phyloP scores from a whole-genome alignment of 2,329 filamentous ascomycete genomes.

The Nannizziopsis arthrosporioides region DNA sequence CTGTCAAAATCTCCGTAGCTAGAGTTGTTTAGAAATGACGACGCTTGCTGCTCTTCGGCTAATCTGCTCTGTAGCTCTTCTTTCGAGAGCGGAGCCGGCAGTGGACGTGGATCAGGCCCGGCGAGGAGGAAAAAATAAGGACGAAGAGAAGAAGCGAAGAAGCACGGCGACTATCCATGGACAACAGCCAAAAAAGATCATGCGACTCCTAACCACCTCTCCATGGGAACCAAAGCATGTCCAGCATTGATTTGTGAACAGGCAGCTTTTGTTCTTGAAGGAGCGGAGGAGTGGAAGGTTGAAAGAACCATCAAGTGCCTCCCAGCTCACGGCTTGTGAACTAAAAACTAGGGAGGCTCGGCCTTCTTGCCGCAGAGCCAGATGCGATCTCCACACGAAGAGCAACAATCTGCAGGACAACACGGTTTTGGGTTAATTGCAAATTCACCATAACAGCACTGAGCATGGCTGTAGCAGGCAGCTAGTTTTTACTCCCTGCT shows the following conservation, averaged over 20 bases:
- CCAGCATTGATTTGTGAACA: conserved; percentile 10
- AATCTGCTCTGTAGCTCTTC: conserved; percentile 39
- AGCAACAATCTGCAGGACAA: neutral
- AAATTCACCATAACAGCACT: neutral
- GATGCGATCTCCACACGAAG: neutral
- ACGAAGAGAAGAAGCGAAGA: conserved; percentile 36
- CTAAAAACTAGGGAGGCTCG: neutral
- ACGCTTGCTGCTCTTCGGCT: conserved; percentile 40
- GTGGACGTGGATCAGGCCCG: conserved; percentile 36
- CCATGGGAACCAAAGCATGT: conserved; percentile 10
- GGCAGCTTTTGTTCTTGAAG: neutral
- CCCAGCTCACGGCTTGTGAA: neutral
- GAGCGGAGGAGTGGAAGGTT: neutral
- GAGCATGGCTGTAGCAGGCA: neutral
- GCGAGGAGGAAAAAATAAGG: conserved; percentile 44
- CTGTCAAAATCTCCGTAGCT: conserved; percentile 43
- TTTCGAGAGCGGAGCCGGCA: conserved; percentile 29
- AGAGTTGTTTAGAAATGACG: conserved; percentile 41
- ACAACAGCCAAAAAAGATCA: conserved; percentile 18
- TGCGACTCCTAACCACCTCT: conserved; percentile 14
- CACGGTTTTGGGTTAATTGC: neutral
- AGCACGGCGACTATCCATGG: conserved; percentile 39
- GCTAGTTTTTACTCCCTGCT: neutral
- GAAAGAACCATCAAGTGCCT: neutral
- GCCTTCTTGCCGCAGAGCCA: neutral